A percentile compares a stretch with the other conserved stretches of the same genome.
phyloP scores from a whole-genome alignment of 345 rosid genomes.

The Eucalyptus polybractea region DNA sequence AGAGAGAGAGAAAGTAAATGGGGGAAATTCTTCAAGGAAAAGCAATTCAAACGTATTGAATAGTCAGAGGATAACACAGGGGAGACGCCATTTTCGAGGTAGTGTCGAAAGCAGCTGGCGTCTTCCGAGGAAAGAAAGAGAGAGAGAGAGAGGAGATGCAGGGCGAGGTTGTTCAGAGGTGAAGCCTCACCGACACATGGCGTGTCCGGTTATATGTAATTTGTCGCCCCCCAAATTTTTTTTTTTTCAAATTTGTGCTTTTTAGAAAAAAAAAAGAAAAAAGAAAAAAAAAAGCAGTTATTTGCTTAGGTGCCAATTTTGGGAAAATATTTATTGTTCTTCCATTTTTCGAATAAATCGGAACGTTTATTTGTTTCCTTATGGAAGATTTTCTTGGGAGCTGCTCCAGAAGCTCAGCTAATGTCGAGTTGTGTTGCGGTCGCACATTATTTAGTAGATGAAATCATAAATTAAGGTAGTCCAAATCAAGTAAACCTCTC shows the following conservation, averaged over 20 bases:
- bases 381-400: background rate
- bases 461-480: accelerated
- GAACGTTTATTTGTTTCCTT: background rate
- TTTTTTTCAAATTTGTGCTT: background rate
- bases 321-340: background rate
- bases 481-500: accelerated
- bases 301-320: background rate
- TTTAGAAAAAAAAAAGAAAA: background rate
- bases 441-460: background rate
- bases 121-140: background rate
- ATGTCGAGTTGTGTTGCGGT: accelerated
- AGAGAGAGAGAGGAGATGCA: background rate
- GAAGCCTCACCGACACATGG: conserved; percentile 13
- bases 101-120: background rate
- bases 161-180: background rate
- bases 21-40: background rate
- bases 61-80: background rate
- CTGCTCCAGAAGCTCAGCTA: accelerated
- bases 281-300: too few species aligned
- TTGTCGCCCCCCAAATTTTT: too few species aligned
- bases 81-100: background rate
- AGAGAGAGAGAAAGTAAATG: background rate
- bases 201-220: background rate
- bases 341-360: background rate
- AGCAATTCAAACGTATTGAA: background rate